These are phyloP conservation scores for Diaporthe sp. DNA, from an alignment of 2,329 filamentous ascomycete species.

Conservation along the genomic window DNA sequence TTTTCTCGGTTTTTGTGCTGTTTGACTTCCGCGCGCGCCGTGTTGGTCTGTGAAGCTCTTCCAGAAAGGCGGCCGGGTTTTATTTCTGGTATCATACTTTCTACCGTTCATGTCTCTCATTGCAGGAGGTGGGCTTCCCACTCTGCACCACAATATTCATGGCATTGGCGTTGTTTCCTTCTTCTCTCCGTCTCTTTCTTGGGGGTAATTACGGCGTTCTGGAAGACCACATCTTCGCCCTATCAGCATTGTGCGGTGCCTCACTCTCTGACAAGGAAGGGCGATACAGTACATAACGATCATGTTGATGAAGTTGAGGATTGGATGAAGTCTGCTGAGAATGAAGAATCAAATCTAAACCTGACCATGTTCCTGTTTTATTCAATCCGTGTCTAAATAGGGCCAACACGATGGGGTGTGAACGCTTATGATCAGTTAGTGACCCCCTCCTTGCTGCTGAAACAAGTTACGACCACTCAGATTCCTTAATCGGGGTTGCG, in stretches of 20 bases:
- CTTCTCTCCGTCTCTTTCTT: not conserved
- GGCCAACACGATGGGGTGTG: not conserved
- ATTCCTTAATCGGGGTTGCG: not conserved
- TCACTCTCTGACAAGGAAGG: slow-evolving; percentile 3
- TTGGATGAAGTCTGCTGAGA: slow-evolving; percentile 11
- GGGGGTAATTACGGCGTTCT: slow-evolving; percentile 14
- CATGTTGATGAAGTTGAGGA: slow-evolving; percentile 32
- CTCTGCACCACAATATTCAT: not conserved
- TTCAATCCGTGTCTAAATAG: not conserved
- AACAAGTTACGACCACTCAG: not conserved
- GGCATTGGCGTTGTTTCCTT: slow-evolving; percentile 23
- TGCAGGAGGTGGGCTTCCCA: not conserved
- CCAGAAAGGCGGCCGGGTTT: not conserved
- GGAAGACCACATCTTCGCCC: slow-evolving; percentile 27
- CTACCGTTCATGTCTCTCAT: slow-evolving; percentile 20
- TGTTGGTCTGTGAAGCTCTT: slow-evolving; percentile 11
- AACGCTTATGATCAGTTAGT: not conserved
- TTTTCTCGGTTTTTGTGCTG: not conserved
- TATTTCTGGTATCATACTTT: slow-evolving; percentile 18
- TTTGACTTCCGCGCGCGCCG: not conserved
- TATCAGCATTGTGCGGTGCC: slow-evolving; percentile 19
- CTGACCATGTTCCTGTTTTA: not conserved
- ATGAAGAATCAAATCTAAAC: not conserved
- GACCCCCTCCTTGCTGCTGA: not conserved
- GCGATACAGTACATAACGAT: slow-evolving; percentile 6